phyloP scores from a whole-genome alignment of 345 rosid genomes.

The Stellera chamaejasme region DNA sequence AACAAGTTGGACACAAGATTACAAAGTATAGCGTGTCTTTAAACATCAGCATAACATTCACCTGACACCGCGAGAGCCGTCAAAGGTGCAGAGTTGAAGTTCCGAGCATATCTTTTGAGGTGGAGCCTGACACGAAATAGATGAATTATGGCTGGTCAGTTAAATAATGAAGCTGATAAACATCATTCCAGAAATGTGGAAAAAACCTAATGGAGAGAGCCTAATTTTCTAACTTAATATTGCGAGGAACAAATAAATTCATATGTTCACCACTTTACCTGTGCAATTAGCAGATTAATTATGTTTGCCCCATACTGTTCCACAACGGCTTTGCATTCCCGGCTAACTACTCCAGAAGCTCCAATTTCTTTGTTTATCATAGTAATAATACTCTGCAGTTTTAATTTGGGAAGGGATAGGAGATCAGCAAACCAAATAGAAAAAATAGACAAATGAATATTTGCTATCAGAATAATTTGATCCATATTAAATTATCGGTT shows the following conservation, averaged over 20 bases:
- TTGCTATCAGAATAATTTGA: not conserved
- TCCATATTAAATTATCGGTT: not conserved
- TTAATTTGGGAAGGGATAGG: slow-evolving; percentile 3
- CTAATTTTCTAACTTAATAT: too few species aligned
- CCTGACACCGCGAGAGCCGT: too few species aligned
- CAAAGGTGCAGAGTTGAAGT: too few species aligned
- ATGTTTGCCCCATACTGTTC: slow-evolving; percentile 50
- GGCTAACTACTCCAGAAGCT: slow-evolving; percentile 60
- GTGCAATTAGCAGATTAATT: slow-evolving; percentile 40
- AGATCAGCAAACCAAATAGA: not conserved
- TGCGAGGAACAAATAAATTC: not conserved
- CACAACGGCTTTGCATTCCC: slow-evolving; percentile 55
- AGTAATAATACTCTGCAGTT: slow-evolving; percentile 41
- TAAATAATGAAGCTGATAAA: not conserved
- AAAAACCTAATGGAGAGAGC: too few species aligned
- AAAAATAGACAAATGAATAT: not conserved
- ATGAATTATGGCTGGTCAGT: not conserved
- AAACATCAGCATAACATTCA: too few species aligned
- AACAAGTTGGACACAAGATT: too few species aligned
- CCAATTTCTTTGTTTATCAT: slow-evolving; percentile 69
- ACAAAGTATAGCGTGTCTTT: too few species aligned
- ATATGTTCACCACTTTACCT: slow-evolving; percentile 23
- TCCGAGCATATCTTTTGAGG: too few species aligned
- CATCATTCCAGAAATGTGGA: too few species aligned
- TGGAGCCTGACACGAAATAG: not conserved